Base-by-base conservation (phyloP, 2,329 filamentous ascomycete species). In the Torrubiella hemipterigena region DNA sequence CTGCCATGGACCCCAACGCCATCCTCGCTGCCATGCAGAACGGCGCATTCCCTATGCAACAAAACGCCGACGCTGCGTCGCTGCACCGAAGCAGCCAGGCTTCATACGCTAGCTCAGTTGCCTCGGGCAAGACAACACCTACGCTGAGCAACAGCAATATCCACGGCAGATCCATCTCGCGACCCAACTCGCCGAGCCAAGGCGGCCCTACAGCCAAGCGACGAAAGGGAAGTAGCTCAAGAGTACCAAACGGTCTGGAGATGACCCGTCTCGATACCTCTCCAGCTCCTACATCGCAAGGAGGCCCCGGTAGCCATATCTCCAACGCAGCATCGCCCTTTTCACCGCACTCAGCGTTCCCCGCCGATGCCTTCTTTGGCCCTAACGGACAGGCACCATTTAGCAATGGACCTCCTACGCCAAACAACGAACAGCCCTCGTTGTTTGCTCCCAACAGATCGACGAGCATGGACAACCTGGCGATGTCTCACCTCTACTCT, bases 231-330 rank as follows among this genome's bases (percentile, higher is more conserved):
- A 86, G 78, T 50, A 68, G 68, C 24, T 70, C 73, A 20, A 83
- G 83, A 51, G 60, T 93, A 11, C 81, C 84, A 1, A 75, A 70
- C 13, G 77, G 73, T 12, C 56, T 93, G 43, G 71, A 78, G 7
- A 93, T 94, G 86, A 93, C 86, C 3, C 75, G 75, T 33, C 63
- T 91, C 21, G 81, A 91, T 42, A 77, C 73, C 3, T 60, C 54
- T 29, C 65, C 50, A 42, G 55, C 54, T 38, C 56, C 48, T 33
- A 41, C 38, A 40, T 50, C 48, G 39, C 61, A 52, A 39, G n/a
- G n/a, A n/a, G 55, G 40, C 48, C 52, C 45, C 11, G 46, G 44
- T 30, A 36, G 54, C 42, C 47, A 68, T 44, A 47, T 59, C 45
- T 47, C 57, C 38, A 42, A 48, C 33, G 46, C 62, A 3, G 59